Evolutionary conservation across 2,329 filamentous ascomycete genomes (phyloP).

Genomic region (Diaporthe caulivora): DNA sequence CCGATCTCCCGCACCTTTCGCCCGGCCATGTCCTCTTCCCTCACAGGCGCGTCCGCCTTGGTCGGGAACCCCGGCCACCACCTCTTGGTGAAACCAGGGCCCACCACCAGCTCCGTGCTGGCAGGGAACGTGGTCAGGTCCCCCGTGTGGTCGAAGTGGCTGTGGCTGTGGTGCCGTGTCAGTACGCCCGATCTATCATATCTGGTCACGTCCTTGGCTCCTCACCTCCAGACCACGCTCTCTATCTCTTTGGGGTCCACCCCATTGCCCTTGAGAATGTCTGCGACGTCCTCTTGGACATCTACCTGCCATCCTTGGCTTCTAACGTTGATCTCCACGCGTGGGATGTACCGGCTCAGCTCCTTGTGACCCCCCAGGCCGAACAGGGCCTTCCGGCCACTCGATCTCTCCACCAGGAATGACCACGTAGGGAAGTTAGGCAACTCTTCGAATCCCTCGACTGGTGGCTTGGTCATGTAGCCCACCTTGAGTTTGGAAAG

Average conservation of each 20-base stretch:
- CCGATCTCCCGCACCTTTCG: conserved; percentile 35
- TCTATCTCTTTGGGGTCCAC: conserved; percentile 32
- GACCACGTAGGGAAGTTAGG: conserved; percentile 20
- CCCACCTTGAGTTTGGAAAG: neutral
- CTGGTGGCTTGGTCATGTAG: neutral
- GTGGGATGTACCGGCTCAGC: conserved; percentile 22
- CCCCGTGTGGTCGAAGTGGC: conserved; percentile 45
- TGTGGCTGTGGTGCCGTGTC: conserved; percentile 39
- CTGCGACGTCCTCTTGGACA: conserved; percentile 28
- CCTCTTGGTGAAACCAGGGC: conserved; percentile 42
- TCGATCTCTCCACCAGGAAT: conserved; percentile 30
- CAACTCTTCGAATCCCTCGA: conserved; percentile 16
- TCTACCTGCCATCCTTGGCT: conserved; percentile 12
- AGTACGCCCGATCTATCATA: neutral
- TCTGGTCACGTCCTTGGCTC: neutral
- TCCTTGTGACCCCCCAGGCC: conserved; percentile 31
- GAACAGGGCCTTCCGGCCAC: conserved; percentile 28
- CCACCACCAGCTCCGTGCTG: conserved; percentile 43
- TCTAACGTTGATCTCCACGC: conserved; percentile 13
- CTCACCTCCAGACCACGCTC: conserved; percentile 40
- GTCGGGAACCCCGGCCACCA: conserved; percentile 43
- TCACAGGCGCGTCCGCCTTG: conserved; percentile 36
- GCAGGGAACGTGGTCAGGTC: conserved; percentile 41
- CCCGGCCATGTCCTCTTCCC: conserved; percentile 28
- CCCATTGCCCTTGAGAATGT: conserved; percentile 37